Base-by-base conservation (phyloP, 495 filamentous ascomycete species). In the Chaetomium fimeti region DNA sequence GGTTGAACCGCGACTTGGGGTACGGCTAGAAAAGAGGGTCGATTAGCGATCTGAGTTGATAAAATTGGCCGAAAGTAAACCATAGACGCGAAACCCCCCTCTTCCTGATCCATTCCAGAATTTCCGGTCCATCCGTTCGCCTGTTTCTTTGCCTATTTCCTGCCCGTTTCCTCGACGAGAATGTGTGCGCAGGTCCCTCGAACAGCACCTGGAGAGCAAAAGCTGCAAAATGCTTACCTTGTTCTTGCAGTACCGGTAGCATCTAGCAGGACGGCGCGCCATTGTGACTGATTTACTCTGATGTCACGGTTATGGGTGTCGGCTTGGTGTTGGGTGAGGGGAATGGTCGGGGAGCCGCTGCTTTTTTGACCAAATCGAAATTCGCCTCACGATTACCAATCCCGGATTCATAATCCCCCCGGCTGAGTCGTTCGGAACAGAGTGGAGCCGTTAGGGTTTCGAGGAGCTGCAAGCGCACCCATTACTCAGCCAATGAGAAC, bases 221-320 rank as follows among this genome's bases (percentile, higher is more conserved):
- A 63, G 64, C 24, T 45, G 32, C 32, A 36, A 9, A 11, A 36
- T 11, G 85, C 88, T 81, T 78, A 94, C 91, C 93, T 97, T 97
- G 89, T 97, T 97, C 91, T 98, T 98, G 91, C 94, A 98, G 88
- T 98, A 98, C 80, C 94, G 92, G 88, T 98, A 98, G 83, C 94
- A 98, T 83, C 95, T 87, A 71, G 94, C 94, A 73, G 94, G 94
- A 85, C 94, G 91, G 79, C 94, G 90, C 76, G 94, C 94, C 94
- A 98, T 98, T 82, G 87, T 90, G 87, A 88, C 81, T 82, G 83
- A 73, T 78, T 87, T 61, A 77, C 78, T 75, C 78, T 78, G 78
- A 77, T 75, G 72, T 79, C 73, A 83, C 68, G 71, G 72, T 45
- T 67, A 57, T 71, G 67, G 71, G 67, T 69, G 66, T 65, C 51